A percentile compares a stretch with the other conserved stretches of the same genome.
Conservation (phyloP, 768 basidiomycete genomes). For the Trametes elegans region DNA sequence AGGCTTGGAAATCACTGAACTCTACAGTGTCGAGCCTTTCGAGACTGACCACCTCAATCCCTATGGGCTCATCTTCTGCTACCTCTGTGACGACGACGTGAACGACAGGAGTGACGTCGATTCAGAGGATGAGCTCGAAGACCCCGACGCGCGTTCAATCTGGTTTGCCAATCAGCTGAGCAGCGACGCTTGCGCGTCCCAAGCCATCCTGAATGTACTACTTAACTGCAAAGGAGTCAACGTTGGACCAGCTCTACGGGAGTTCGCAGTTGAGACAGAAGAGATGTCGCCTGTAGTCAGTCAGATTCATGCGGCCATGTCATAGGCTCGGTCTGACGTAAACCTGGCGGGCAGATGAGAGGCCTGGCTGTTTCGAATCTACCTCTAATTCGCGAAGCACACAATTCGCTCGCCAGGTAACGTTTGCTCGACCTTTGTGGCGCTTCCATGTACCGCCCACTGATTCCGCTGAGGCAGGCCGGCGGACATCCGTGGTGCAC, state of each 20-base stretch:
- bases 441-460: not conserved
- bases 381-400: conserved; percentile 49
- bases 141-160: conserved; percentile 52
- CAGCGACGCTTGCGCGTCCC: conserved; percentile 64
- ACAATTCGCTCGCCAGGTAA: conserved; percentile 61
- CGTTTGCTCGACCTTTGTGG: conserved; percentile 15
- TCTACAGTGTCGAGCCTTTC: conserved; percentile 64
- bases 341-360: conserved; percentile 47
- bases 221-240: conserved; percentile 54
- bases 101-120: conserved; percentile 24
- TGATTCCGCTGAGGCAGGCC: conserved; percentile 36
- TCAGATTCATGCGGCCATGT: conserved; percentile 16
- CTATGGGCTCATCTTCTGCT: conserved; percentile 62
- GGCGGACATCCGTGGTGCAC: conserved; percentile 53
- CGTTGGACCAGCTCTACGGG: conserved; percentile 42
- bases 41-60: conserved; percentile 59
- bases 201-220: conserved; percentile 58
- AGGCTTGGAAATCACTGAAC: conserved; percentile 53
- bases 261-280: conserved; percentile 49
- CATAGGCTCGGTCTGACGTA: too few species aligned
- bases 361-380: conserved; percentile 61
- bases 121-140: conserved; percentile 27
- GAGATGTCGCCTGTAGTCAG: conserved; percentile 58
- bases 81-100: conserved; percentile 53
- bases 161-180: conserved; percentile 73